These are phyloP conservation scores for Corniculantispora saksenae DNA, from an alignment of 2,329 filamentous ascomycete species.

Conservation along the genomic window DNA sequence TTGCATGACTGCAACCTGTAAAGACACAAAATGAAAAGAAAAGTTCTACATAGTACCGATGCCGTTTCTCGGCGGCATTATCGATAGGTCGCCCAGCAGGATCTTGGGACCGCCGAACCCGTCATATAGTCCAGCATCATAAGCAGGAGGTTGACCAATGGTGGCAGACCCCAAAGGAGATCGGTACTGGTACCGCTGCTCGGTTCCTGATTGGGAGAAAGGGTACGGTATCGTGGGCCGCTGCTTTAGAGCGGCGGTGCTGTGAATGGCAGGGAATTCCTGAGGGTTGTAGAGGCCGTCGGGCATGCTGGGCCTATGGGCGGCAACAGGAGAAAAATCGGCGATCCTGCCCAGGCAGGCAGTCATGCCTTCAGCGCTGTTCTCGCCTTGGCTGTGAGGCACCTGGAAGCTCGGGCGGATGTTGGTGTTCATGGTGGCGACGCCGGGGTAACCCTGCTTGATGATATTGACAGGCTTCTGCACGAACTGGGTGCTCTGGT, in stretches of 20 bases:
- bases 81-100: constrained; percentile 57
- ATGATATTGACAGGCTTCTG: constrained; percentile 57
- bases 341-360: constrained; percentile 61
- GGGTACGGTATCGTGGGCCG: constrained; percentile 45
- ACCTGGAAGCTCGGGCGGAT: constrained; percentile 55
- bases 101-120: constrained; percentile 55
- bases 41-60: constrained; percentile 54
- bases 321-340: constrained; percentile 57
- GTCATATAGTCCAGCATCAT: constrained; percentile 52
- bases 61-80: constrained; percentile 61
- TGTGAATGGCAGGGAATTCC: constrained; percentile 47
- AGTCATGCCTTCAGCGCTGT: constrained; percentile 47
- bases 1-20: constrained; percentile 13
- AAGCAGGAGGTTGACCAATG: constrained; percentile 54
- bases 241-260: constrained; percentile 49
- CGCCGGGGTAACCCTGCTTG: constrained; percentile 61
- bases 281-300: constrained; percentile 58
- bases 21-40: neutral
- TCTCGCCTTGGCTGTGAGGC: constrained; percentile 50
- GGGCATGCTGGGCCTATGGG: constrained; percentile 54
- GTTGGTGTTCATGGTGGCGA: constrained; percentile 61
- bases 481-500: constrained; percentile 50
- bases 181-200: constrained; percentile 61
- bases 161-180: constrained; percentile 57
- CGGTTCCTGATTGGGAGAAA: constrained; percentile 43